Evolutionary conservation across 805 yeast species (phyloP).

Genomic region (Kodamaea jinghongensis): DNA sequence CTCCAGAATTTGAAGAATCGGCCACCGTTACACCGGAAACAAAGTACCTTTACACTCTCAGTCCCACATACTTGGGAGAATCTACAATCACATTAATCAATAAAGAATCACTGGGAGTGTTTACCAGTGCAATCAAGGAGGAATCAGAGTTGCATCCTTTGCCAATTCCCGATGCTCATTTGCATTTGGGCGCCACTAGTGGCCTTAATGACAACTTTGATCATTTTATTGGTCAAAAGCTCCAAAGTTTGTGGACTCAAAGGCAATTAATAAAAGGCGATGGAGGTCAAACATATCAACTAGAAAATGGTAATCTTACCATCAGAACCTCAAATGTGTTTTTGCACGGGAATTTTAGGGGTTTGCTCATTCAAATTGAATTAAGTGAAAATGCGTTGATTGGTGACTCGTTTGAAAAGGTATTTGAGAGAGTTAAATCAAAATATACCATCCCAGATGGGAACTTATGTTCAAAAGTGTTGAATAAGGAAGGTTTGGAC

Average conservation of each 20-base stretch:
- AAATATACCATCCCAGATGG: constrained; percentile 43
- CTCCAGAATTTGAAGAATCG: constrained; percentile 32
- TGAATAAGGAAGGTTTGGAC: constrained; percentile 27
- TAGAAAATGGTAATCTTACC: constrained; percentile 50
- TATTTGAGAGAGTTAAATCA: constrained; percentile 25
- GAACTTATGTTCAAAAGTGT: constrained; percentile 28
- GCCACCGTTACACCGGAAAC: constrained; percentile 33
- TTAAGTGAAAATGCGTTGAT: constrained; percentile 13
- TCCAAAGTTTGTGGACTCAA: constrained; percentile 67
- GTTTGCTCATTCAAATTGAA: constrained; percentile 62
- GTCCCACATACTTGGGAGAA: constrained; percentile 48
- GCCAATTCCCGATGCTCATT: constrained; percentile 34
- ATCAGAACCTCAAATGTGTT: constrained; percentile 69
- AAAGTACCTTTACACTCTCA: constrained; percentile 48
- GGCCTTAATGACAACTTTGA: constrained; percentile 60
- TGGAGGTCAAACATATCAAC: constrained; percentile 64
- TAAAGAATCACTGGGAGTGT: constrained; percentile 36
- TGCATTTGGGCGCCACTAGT: constrained; percentile 52
- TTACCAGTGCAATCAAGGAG: constrained; percentile 34
- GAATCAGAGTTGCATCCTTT: constrained; percentile 15
- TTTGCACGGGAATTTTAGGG: constrained; percentile 71
- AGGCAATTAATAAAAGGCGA: constrained; percentile 73
- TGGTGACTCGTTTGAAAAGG: constrained; percentile 8
- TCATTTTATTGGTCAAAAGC: constrained; percentile 49
- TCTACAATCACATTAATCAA: constrained; percentile 49